Conservation (phyloP, 2,329 filamentous ascomycete species). For the Trichoderma sp. region DNA sequence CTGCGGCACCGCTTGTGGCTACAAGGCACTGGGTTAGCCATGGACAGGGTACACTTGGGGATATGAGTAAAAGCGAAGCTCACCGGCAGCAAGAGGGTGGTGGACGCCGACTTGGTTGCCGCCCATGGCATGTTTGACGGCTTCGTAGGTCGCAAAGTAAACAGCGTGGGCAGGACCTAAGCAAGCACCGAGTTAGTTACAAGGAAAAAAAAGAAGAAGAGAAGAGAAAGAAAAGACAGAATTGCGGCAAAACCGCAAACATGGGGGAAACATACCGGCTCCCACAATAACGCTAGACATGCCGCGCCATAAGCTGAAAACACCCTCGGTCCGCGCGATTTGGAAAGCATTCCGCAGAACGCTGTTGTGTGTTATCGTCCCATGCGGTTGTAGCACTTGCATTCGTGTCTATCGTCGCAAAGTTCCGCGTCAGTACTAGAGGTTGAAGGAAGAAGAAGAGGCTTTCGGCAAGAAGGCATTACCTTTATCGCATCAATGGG, state of each 20-base stretch:
- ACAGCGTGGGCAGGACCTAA: slow-evolving; percentile 93
- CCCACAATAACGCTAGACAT: slow-evolving; percentile 95
- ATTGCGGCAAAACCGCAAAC: neutral
- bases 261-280: slow-evolving; percentile 64
- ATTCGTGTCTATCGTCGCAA: slow-evolving; percentile 73
- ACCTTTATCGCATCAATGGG: slow-evolving; percentile 98
- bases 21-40: slow-evolving; percentile 16
- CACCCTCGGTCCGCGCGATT: slow-evolving; percentile 85
- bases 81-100: slow-evolving; percentile 90
- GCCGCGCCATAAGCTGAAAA: slow-evolving; percentile 90
- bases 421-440: neutral
- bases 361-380: slow-evolving; percentile 79
- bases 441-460: neutral
- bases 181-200: slow-evolving; percentile 22
- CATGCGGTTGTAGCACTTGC: slow-evolving; percentile 87
- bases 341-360: slow-evolving; percentile 90
- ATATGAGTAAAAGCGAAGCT: slow-evolving; percentile 29
- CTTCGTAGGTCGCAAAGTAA: slow-evolving; percentile 97
- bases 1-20: slow-evolving; percentile 91
- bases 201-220: neutral
- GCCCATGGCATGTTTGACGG: slow-evolving; percentile 93
- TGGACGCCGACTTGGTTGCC: slow-evolving; percentile 85
- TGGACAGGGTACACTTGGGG: neutral
- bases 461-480: slow-evolving; percentile 21
- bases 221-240: neutral